A percentile compares a stretch with the other conserved stretches of the same genome.
Evolutionary conservation across 2,329 filamentous ascomycete species (phyloP).

Genomic region (Venturia carpophila): DNA sequence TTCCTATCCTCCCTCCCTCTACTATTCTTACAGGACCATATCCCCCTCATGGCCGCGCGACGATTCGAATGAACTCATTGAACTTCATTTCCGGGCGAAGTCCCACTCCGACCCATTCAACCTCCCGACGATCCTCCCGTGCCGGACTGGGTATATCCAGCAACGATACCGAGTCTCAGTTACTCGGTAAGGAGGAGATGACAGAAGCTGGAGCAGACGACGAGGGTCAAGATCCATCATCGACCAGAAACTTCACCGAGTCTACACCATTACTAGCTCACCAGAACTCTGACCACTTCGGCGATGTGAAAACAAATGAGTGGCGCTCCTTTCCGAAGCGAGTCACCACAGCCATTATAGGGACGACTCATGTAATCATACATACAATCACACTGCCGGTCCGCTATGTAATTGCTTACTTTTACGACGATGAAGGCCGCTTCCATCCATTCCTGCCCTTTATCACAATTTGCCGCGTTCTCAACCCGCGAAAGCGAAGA

Average conservation of each 20-base stretch:
- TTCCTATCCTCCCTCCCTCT: neutral
- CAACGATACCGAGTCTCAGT: neutral
- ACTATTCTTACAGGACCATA: constrained; percentile 14
- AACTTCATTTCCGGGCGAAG: constrained; percentile 80
- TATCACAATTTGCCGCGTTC: constrained; percentile 49
- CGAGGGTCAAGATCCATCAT: constrained; percentile 24
- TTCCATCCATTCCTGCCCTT: constrained; percentile 74
- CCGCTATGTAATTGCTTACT: constrained; percentile 71
- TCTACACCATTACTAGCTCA: constrained; percentile 56
- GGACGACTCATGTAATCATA: constrained; percentile 69
- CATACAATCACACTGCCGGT: constrained; percentile 72
- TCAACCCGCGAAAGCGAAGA: constrained; percentile 17
- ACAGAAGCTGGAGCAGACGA: constrained; percentile 17
- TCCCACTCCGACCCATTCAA: constrained; percentile 43
- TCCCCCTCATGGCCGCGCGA: constrained; percentile 40
- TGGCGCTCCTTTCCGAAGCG: constrained; percentile 53
- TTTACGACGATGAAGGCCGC: constrained; percentile 70
- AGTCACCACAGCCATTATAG: constrained; percentile 63
- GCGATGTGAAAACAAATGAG: constrained; percentile 31
- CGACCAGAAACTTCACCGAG: constrained; percentile 47
- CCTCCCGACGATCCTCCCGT: constrained; percentile 48
- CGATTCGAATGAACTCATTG: constrained; percentile 80
- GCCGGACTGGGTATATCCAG: constrained; percentile 32
- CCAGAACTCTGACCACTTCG: constrained; percentile 24
- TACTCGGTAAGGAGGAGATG: constrained; percentile 6